Evolutionary conservation across 768 basidiomycete genomes (phyloP), one percentile per base, ranked within the genome.

Genomic region (Kwoniella bestiolae): DNA sequence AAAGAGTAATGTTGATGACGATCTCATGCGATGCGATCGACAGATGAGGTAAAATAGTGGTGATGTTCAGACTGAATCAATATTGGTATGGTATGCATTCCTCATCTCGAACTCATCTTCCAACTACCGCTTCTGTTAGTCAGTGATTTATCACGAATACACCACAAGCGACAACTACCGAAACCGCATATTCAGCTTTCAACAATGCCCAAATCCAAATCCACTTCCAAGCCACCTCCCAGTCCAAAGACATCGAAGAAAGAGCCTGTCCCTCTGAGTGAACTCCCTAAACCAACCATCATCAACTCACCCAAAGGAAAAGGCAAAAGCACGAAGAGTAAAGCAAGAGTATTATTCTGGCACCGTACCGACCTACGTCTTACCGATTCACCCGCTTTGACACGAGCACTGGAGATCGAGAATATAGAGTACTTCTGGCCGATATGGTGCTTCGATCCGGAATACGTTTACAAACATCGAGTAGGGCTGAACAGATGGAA

Each of bases 361-460:
- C 80, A 78, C 67, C 65, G 82, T n/a, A 82, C 82, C 3, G 82
- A 82, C 59, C 69, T 83, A 8, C 69, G 82, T 1, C 56, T 82
- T 3, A 79, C 78, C 49, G 80, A 82, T 56, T 78, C 76, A 7
- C 78, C 80, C 0, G 76, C 78, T 9, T 70, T 81, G 5, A 57
- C 47, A 18, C 65, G 66, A 26, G 75, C 77, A 0, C 65, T 81
- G 16, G 41, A 68, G 9, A 51, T 32, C 18, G 12, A 47, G 11
- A 16, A 25, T 14, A 69, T 70, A 26, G 65, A 74, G n/a, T 28
- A 60, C 1, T 76, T 79, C 57, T 73, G 71, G 67, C 75, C 74
- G 0, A 69, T 74, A 67, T 80, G 77, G 79, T 81, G 78, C 59
- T 80, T 75, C 62, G 79, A 81, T 34, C 78, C 79, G 0, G 67